Evolutionary conservation across 2,329 filamentous ascomycete genomes (phyloP).

Genomic region (Fusarium transvaalense): DNA sequence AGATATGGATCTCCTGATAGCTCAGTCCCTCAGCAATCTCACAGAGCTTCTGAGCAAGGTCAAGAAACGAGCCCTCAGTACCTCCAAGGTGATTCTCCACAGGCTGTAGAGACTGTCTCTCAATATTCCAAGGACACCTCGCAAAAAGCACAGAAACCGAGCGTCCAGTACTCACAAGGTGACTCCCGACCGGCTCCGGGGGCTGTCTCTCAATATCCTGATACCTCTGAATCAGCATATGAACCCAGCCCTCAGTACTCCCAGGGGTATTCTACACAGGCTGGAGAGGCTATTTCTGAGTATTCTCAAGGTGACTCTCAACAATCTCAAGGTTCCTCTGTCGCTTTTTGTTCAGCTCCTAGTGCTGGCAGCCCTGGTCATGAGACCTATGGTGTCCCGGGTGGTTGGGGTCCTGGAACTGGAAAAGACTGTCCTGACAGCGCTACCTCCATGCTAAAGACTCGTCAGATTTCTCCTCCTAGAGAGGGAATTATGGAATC

Average conservation of each 20-base stretch:
- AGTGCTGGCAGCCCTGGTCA: not conserved
- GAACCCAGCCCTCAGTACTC: not conserved
- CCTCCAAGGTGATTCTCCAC: not conserved
- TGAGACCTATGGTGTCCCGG: not conserved
- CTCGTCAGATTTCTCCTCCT: not conserved
- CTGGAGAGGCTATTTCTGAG: not conserved
- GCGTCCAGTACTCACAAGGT: no score
- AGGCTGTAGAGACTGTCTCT: not conserved
- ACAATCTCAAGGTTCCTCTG: not conserved
- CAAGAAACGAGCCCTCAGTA: not conserved
- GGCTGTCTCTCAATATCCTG: no score
- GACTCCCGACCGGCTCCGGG: no score
- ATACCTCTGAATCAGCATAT: no score
- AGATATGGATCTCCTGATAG: not conserved
- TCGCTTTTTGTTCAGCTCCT: not conserved
- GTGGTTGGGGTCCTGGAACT: not conserved
- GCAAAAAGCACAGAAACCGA: no score
- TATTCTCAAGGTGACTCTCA: not conserved
- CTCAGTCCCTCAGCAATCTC: not conserved
- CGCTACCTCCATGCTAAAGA: not conserved
- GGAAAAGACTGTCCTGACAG: not conserved
- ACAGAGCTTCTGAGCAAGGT: not conserved
- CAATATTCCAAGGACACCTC: no score
- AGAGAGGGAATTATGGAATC: not conserved
- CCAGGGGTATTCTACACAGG: not conserved